Percentiles rank a stretch among this genome's conserved stretches.
phyloP scores from a whole-genome alignment of 129 eudicot species.

The Pittosporum tobira region DNA sequence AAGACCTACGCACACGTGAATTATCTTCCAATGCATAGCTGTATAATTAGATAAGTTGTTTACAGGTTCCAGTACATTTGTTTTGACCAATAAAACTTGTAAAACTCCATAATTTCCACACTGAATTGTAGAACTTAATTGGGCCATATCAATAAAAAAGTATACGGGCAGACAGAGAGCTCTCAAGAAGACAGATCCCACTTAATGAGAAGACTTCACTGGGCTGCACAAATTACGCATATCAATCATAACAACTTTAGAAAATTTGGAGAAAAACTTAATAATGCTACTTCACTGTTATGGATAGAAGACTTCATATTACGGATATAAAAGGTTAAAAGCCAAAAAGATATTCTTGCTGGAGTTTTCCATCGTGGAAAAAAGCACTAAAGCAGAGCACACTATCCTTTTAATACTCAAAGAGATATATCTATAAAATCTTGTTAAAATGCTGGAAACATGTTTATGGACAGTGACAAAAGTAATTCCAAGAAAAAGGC shows the following conservation, averaged over 20 bases:
- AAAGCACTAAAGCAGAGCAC: too few species aligned
- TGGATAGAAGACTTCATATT: slow-evolving; percentile 4
- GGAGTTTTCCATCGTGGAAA: slow-evolving; percentile 19
- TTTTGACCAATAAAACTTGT: too few species aligned
- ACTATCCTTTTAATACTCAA: slow-evolving; percentile 3
- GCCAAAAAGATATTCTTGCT: slow-evolving; percentile 18
- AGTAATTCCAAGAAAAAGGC: too few species aligned
- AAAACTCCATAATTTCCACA: too few species aligned
- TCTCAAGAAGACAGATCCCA: slow-evolving; percentile 1
- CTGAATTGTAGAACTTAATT: too few species aligned
- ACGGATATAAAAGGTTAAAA: slow-evolving; percentile 13
- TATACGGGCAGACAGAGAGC: too few species aligned
- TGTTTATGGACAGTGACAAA: slow-evolving; percentile 12
- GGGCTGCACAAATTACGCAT: slow-evolving; percentile 10
- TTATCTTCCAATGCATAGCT: too few species aligned
- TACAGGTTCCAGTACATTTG: too few species aligned
- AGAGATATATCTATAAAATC: background rate
- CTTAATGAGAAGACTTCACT: background rate
- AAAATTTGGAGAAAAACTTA: slow-evolving; percentile 17
- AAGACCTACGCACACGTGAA: too few species aligned
- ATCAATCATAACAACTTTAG: slow-evolving; percentile 24
- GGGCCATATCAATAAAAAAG: too few species aligned
- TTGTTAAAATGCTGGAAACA: slow-evolving; percentile 7
- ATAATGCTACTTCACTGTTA: background rate
- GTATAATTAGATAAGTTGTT: too few species aligned